Evolutionary conservation across 192 early-diverging fungal species (phyloP), one percentile per base, ranked within the genome.

Genomic region (Rhizoclosmatium sp.): DNA sequence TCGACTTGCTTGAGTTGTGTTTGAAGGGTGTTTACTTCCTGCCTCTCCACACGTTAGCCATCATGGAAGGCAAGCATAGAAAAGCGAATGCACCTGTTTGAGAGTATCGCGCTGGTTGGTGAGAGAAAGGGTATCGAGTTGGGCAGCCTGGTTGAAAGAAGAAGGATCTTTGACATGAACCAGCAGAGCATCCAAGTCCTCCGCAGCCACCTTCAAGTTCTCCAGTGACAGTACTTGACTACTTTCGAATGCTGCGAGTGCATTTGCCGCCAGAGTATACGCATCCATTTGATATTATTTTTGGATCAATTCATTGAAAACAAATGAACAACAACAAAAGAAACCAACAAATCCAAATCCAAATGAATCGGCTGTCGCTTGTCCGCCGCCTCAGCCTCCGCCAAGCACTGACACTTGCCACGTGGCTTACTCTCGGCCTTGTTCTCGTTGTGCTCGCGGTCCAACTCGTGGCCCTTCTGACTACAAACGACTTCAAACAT

Each of bases 1-100:
- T 75, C 72, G 16, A 64, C 60, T 54, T 21, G 12, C 31, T 56
- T 51, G 7, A 75, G 56, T 47, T 75, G 19, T 12, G 4, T 14
- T 39, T 21, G 14, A 4, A 16, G 12, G 19, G 56, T 42, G 23
- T 5, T 39, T 40, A 75, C 10, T 12, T 75, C 72, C 71, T 72
- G 71, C 31, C 31, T 31, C 31, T 0, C 31, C 0, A 0, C 31
- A 31, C 31, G 31, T 31, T 31, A 31, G 3, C 2, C 19, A 58
- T 16, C 56, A 14, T 21, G 56, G 56, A 21, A 58, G n/a, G 12
- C 56, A 58, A 16, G n/a, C 0, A 58, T 14, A 16, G 12, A 58
- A 58, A 21, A 58, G 14, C 12, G 12, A 58, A 14, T 58, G 56
- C 21, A 21, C 12, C 12, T 21, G n/a, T 14, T 21, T 58, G 12